These are phyloP conservation scores for Russula foetens DNA, from an alignment of 768 basidiomycete genomes.

Conservation along the genomic window DNA sequence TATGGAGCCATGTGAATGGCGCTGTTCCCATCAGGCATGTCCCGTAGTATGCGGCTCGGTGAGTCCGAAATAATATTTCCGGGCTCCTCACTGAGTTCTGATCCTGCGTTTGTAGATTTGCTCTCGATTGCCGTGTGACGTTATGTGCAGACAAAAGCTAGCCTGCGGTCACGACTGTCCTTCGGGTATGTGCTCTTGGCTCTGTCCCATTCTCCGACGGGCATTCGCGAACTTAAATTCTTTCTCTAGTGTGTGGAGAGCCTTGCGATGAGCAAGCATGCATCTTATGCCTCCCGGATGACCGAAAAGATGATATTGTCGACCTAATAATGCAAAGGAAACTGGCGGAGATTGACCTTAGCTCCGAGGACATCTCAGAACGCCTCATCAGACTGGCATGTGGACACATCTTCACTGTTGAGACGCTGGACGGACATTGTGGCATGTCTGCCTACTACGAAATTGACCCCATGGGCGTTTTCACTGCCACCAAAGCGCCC, in stretches of 20 bases:
- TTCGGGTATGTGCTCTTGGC: slow-evolving; percentile 27
- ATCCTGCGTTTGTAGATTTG: slow-evolving; percentile 26
- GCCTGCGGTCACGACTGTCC: slow-evolving; percentile 33
- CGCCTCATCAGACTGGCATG: slow-evolving; percentile 27
- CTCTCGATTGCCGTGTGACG: slow-evolving; percentile 31
- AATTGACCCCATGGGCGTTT: slow-evolving; percentile 22
- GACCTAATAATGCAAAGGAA: slow-evolving; percentile 31
- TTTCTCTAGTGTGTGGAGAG: slow-evolving; percentile 31
- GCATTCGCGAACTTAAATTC: background rate
- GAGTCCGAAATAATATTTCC: slow-evolving; percentile 4
- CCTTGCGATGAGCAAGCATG: slow-evolving; percentile 29
- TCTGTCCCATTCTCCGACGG: background rate
- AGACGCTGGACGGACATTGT: slow-evolving; percentile 33
- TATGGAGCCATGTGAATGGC: slow-evolving; percentile 30
- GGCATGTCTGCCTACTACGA: slow-evolving; percentile 22
- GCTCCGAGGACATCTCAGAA: slow-evolving; percentile 26
- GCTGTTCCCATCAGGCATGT: slow-evolving; percentile 29
- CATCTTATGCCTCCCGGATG: slow-evolving; percentile 24
- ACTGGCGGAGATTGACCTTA: slow-evolving; percentile 23
- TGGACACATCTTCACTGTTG: slow-evolving; percentile 34
- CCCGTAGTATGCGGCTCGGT: slow-evolving; percentile 32
- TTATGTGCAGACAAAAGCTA: slow-evolving; percentile 26
- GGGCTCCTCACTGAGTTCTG: background rate
- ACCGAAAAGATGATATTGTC: slow-evolving; percentile 26
- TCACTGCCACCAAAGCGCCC: slow-evolving; percentile 23